Evolutionary conservation across 2,329 filamentous ascomycete species (phyloP).

Genomic region (Xylariaceae sp.): DNA sequence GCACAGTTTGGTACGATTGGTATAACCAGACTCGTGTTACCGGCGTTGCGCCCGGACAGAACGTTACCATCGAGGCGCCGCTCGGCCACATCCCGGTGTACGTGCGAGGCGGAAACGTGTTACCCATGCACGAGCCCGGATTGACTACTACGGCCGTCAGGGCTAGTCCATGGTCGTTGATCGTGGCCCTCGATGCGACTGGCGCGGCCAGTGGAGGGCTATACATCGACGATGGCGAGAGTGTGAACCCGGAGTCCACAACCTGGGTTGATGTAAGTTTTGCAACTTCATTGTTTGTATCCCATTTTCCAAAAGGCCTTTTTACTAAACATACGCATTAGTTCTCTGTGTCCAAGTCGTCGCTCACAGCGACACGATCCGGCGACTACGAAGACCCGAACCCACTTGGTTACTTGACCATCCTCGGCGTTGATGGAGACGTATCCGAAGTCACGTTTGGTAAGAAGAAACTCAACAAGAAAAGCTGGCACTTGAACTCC

Average conservation of each 20-base stretch:
- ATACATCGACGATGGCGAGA: constrained; percentile 74
- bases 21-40: constrained; percentile 59
- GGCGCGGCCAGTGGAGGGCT: constrained; percentile 57
- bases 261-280: constrained; percentile 48
- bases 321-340: constrained; percentile 16
- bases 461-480: constrained; percentile 39
- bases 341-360: constrained; percentile 42
- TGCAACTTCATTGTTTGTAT: background rate
- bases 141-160: constrained; percentile 62
- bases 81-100: constrained; percentile 68
- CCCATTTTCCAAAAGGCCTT: background rate
- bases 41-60: constrained; percentile 34
- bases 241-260: constrained; percentile 51
- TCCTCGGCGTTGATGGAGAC: constrained; percentile 51
- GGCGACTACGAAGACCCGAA: constrained; percentile 56
- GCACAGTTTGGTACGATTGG: constrained; percentile 73
- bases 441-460: constrained; percentile 50
- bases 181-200: constrained; percentile 55
- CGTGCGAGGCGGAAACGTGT: constrained; percentile 62
- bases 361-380: constrained; percentile 44
- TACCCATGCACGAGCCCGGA: constrained; percentile 65
- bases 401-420: constrained; percentile 56
- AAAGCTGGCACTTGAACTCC: constrained; percentile 46
- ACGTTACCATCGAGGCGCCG: constrained; percentile 42
- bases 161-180: constrained; percentile 61